These are phyloP conservation scores for Lactifluus pinguis DNA, from an alignment of 768 basidiomycete genomes.

Conservation along the genomic window DNA sequence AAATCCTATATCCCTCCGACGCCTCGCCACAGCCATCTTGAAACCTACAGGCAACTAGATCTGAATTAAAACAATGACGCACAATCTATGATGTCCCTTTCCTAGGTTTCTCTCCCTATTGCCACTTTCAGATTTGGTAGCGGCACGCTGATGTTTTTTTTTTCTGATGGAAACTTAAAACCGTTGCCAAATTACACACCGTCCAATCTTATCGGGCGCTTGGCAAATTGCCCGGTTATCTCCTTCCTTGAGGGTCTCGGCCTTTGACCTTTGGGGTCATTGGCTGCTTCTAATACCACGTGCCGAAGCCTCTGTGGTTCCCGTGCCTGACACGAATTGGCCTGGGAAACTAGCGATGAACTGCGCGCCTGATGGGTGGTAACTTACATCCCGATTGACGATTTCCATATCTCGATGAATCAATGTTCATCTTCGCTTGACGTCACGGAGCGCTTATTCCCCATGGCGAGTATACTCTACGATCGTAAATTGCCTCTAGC, in stretches of 20 bases:
- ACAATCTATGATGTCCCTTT: not conserved
- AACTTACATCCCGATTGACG: slow-evolving; percentile 15
- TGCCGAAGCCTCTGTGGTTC: not conserved
- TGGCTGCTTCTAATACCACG: slow-evolving; percentile 8
- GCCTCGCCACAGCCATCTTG: not conserved
- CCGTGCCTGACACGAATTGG: not conserved
- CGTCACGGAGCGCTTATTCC: slow-evolving; percentile 2
- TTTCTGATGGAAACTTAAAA: slow-evolving; percentile 10
- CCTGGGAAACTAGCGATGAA: not conserved
- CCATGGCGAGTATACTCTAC: not conserved
- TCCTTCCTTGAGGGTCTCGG: slow-evolving; percentile 3
- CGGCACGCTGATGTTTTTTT: slow-evolving; percentile 1
- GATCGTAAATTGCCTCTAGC: not conserved
- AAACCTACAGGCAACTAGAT: not conserved
- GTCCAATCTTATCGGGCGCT: slow-evolving; percentile 12
- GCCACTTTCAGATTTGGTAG: not conserved
- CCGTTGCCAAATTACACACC: slow-evolving; percentile 10
- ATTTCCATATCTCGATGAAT: slow-evolving; percentile 2
- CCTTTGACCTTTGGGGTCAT: not conserved
- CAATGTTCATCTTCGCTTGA: not conserved
- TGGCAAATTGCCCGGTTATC: not conserved
- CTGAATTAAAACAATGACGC: not conserved
- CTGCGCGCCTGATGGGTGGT: slow-evolving; percentile 11
- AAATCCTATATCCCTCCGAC: slow-evolving; percentile 1
- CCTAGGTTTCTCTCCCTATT: not conserved